Conservation (phyloP, 768 basidiomycete genomes). For the Russula dissimulans region DNA sequence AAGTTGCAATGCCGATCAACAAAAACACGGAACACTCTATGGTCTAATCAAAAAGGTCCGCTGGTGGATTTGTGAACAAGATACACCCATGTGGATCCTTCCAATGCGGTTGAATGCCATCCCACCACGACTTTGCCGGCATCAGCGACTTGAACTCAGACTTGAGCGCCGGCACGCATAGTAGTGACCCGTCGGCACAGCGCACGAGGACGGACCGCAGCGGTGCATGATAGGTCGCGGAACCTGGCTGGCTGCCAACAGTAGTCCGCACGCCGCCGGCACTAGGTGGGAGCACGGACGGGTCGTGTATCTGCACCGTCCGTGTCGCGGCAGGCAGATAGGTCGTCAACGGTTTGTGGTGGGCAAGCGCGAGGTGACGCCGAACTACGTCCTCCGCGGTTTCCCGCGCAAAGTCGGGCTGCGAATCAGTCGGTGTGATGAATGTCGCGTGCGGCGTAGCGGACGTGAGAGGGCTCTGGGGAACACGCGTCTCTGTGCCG, state of each 20-base stretch:
- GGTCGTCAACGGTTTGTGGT: constrained; percentile 39
- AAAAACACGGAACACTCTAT: too few species aligned
- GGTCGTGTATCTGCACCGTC: constrained; percentile 26
- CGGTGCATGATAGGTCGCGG: constrained; percentile 35
- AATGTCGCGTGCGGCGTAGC: constrained; percentile 44
- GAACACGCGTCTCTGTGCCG: constrained; percentile 37
- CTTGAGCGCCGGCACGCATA: constrained; percentile 50
- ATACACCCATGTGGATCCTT: constrained; percentile 7
- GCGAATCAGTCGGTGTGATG: constrained; percentile 44
- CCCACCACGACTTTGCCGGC: constrained; percentile 68
- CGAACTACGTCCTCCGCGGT: constrained; percentile 47
- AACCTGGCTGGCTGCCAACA: constrained; percentile 30
- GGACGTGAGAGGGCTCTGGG: neutral
- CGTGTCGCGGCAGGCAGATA: constrained; percentile 20
- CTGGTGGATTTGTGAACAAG: neutral
- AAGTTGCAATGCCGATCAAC: too few species aligned
- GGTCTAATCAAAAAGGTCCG: neutral
- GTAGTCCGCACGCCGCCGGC: neutral
- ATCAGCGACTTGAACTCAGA: constrained; percentile 50
- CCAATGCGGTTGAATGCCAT: constrained; percentile 37
- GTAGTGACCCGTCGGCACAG: constrained; percentile 43
- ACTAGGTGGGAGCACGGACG: neutral
- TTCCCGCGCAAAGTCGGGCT: constrained; percentile 48
- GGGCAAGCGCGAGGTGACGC: constrained; percentile 53
- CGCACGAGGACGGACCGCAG: constrained; percentile 39